phyloP scores from a whole-genome alignment of 2,329 filamentous ascomycete genomes.

The Microdochium nivale region DNA sequence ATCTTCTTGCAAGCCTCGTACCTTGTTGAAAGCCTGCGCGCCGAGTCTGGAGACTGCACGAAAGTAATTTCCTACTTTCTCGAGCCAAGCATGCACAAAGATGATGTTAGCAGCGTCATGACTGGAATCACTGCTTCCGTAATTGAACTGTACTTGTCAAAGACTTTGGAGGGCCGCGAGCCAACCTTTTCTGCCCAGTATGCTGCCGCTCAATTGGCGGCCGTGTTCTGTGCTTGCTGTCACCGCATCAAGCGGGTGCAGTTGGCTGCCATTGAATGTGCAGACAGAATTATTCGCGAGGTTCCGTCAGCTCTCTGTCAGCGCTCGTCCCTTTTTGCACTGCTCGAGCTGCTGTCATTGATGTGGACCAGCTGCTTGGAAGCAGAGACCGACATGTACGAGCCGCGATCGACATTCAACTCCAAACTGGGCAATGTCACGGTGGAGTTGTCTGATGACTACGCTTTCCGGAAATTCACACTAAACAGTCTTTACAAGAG shows the following conservation, averaged over 20 bases:
- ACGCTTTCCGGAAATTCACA: slow-evolving; percentile 70
- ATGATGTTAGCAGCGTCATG: slow-evolving; percentile 56
- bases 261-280: slow-evolving; percentile 72
- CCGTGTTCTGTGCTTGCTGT: slow-evolving; percentile 81
- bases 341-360: slow-evolving; percentile 83
- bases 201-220: slow-evolving; percentile 78
- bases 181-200: slow-evolving; percentile 84
- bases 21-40: slow-evolving; percentile 80
- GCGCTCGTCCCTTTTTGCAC: slow-evolving; percentile 79
- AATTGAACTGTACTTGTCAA: slow-evolving; percentile 70
- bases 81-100: slow-evolving; percentile 72
- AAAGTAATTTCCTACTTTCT: slow-evolving; percentile 86
- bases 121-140: slow-evolving; percentile 57
- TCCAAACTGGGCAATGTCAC: slow-evolving; percentile 71
- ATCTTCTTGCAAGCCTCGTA: slow-evolving; percentile 90
- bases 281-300: slow-evolving; percentile 75
- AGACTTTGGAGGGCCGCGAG: slow-evolving; percentile 61
- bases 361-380: slow-evolving; percentile 96
- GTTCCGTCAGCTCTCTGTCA: slow-evolving; percentile 89
- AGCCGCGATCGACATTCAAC: slow-evolving; percentile 72
- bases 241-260: slow-evolving; percentile 91
- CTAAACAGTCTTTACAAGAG: slow-evolving; percentile 68
- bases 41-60: slow-evolving; percentile 80
- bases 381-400: slow-evolving; percentile 87
- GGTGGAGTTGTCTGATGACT: slow-evolving; percentile 90